Evolutionary conservation across 108 stramenopile species (phyloP).

Genomic region (Nannochloropsis salina): DNA sequence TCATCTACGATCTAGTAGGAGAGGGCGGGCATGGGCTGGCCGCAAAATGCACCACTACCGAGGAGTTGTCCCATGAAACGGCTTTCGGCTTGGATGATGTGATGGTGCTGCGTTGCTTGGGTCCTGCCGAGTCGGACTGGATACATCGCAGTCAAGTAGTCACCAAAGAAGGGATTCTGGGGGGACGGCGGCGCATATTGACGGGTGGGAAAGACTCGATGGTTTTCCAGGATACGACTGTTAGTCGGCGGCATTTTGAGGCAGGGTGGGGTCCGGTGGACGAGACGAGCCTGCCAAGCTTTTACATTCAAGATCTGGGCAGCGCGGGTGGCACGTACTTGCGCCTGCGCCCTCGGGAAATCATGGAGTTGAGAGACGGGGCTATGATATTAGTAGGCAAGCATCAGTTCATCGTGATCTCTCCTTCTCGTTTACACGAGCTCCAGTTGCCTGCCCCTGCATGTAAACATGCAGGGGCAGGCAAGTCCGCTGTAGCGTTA

Average conservation of each 20-base stretch:
- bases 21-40: conserved; percentile 42
- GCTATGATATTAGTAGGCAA: conserved; percentile 47
- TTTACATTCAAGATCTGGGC: conserved; percentile 40
- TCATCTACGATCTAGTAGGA: conserved; percentile 41
- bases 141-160: neutral
- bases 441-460: neutral
- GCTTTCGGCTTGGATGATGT: neutral
- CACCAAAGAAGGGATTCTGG: neutral
- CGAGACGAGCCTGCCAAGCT: neutral
- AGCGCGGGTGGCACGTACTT: conserved; percentile 46
- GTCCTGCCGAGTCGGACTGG: neutral
- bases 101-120: conserved; percentile 3
- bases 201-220: neutral
- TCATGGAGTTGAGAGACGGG: conserved; percentile 22
- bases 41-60: neutral
- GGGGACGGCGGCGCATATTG: neutral
- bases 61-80: conserved; percentile 15
- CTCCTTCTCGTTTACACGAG: neutral
- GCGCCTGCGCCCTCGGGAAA: conserved; percentile 23
- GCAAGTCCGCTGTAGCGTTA: too few species aligned
- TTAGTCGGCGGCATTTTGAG: conserved; percentile 50
- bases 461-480: too few species aligned
- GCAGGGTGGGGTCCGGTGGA: neutral
- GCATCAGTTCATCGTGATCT: conserved; percentile 42
- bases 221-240: conserved; percentile 43